These are phyloP conservation scores for Candida boleticola DNA, from an alignment of 805 yeast genomes.

Conservation along the genomic window DNA sequence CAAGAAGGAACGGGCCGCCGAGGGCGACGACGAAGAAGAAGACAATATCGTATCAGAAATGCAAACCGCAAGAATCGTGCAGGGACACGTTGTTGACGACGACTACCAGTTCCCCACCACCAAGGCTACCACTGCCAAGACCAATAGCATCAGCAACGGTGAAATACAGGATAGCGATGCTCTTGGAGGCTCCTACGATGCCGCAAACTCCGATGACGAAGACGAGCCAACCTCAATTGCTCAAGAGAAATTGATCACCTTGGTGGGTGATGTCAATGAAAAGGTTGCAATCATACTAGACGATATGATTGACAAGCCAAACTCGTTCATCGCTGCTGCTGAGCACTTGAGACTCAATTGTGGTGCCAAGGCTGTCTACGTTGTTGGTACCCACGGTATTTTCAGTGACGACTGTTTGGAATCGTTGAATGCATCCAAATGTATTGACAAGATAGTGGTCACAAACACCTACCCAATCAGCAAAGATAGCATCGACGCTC, in stretches of 20 bases:
- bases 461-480: constrained; percentile 95
- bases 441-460: constrained; percentile 88
- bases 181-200: constrained; percentile 79
- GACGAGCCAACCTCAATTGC: constrained; percentile 63
- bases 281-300: constrained; percentile 92
- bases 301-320: constrained; percentile 96
- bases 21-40: constrained; percentile 60
- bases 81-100: constrained; percentile 96
- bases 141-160: constrained; percentile 8
- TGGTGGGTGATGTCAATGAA: constrained; percentile 92
- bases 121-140: constrained; percentile 7
- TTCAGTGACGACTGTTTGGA: constrained; percentile 87
- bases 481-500: constrained; percentile 52
- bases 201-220: constrained; percentile 74
- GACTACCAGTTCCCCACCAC: constrained; percentile 40
- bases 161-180: constrained; percentile 48
- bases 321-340: constrained; percentile 93
- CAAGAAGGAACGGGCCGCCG: constrained; percentile 25
- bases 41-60: constrained; percentile 73
- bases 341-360: constrained; percentile 95
- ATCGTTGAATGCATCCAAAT: constrained; percentile 69
- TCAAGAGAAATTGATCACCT: constrained; percentile 85
- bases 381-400: constrained; percentile 94
- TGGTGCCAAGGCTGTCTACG: constrained; percentile 88
- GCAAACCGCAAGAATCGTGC: constrained; percentile 93